phyloP scores from a whole-genome alignment of 306 rosid species.

The Psophocarpus tetragonolobus region DNA sequence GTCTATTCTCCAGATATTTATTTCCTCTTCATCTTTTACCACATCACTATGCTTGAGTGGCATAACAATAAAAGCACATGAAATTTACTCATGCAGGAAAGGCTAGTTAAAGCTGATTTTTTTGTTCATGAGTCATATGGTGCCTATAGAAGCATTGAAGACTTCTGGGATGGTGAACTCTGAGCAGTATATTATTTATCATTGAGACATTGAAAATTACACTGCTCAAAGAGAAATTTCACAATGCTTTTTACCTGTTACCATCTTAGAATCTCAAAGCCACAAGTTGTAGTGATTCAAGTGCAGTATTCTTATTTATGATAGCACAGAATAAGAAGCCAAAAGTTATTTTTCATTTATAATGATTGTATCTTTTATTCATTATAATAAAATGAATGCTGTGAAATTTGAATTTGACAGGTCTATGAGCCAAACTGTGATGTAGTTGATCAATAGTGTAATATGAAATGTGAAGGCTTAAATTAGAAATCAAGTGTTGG shows the following conservation, averaged over 20 bases:
- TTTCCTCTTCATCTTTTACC: background rate
- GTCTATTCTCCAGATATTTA: background rate
- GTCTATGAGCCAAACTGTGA: no score
- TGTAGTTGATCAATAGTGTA: no score
- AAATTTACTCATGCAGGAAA: slow-evolving; percentile 51
- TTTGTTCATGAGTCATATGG: slow-evolving; percentile 46
- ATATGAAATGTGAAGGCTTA: no score
- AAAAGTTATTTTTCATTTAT: background rate
- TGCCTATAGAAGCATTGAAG: slow-evolving; percentile 51
- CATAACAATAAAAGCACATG: background rate
- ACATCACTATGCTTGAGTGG: background rate
- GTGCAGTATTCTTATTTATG: background rate
- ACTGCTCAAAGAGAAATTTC: background rate
- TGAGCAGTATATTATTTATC: slow-evolving; percentile 38
- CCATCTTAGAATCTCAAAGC: background rate
- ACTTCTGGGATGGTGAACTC: slow-evolving; percentile 65
- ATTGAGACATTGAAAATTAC: background rate
- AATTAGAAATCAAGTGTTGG: no score
- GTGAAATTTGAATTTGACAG: no score
- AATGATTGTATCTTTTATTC: background rate
- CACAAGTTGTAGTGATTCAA: background rate
- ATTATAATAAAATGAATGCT: no score
- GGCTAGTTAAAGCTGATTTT: slow-evolving; percentile 40
- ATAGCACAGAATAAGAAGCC: background rate
- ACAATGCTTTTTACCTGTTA: background rate